Evolutionary conservation across 1,284 basidiomycete species (phyloP), one percentile per base, ranked within the genome.

Genomic region (Leccinum pachyderme): DNA sequence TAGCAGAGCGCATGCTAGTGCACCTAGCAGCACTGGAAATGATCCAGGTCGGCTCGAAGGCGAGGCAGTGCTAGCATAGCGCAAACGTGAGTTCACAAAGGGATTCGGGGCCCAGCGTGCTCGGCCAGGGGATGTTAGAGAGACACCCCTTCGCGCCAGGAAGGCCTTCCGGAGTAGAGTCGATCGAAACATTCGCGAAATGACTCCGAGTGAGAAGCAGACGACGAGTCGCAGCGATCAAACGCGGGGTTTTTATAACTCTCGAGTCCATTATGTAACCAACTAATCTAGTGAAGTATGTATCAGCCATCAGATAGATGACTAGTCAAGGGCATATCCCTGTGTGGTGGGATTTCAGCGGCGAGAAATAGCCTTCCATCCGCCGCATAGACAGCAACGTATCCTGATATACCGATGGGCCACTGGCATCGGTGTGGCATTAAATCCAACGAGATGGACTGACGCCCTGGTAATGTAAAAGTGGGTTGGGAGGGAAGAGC

Each of bases 271-370:
- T 6, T 7, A 39, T 2, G 6, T 22, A 22, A 18, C 22, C 37
- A 12, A 11, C 37, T n/a, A 39, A 39, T 18, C 37, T 39, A 37
- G 37, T 2, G 1, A 39, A 18, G n/a, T 39, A 39, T 39, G 37
- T 39, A 31, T 31, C 29, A 32, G 31, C 12, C 31, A 32, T 32
- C 31, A 13, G 37, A 22, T 22, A 22, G n/a, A 18, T 22, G n/a
- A 43, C 22, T 8, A 15, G 41, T 43, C 5, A 25, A 25, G 24
- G 41, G 41, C 7, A 72, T 49, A 76, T 76, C 11, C 75, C 73
- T 2, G 73, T 76, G n/a, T 7, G 59, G 57, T 76, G 44, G 74
- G 71, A 12, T 41, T 58, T 73, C 27, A 59, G 53, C 44, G 71
- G 72, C 6, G 65, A 66, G 51, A 51, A 72, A 29, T 45, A 28